Evolutionary conservation across 75 land plant genomes (phyloP).

Genomic region (Picea sitchensis): DNA sequence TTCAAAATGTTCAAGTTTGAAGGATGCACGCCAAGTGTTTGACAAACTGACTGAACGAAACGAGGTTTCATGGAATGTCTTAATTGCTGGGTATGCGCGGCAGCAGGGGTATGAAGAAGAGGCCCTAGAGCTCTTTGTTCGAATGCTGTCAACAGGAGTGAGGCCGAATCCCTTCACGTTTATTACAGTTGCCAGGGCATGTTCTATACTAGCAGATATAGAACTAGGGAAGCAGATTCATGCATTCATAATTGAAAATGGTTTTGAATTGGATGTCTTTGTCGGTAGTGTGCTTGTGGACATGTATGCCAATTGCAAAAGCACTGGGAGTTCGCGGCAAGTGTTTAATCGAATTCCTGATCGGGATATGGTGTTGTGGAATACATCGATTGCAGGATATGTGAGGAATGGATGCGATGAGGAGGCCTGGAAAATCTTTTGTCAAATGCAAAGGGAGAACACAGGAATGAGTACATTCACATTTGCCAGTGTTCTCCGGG

Average conservation of each 20-base stretch:
- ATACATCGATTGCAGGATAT: not conserved
- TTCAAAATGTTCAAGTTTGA: slow-evolving; percentile 37
- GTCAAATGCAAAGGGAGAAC: slow-evolving; percentile 28
- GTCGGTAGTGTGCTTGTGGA: slow-evolving; percentile 7
- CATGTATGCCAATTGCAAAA: not conserved
- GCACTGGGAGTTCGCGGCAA: too few species aligned
- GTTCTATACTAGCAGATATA: not conserved
- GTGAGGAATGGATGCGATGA: not conserved
- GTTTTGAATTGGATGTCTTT: not conserved
- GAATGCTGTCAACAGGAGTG: slow-evolving; percentile 16
- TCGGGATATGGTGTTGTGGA: not conserved
- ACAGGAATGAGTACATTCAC: slow-evolving; percentile 41
- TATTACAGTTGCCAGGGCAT: not conserved
- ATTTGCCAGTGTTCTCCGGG: slow-evolving; percentile 42
- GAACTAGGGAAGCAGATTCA: not conserved
- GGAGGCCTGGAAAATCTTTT: slow-evolving; percentile 40
- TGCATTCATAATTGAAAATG: not conserved
- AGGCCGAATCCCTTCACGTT: not conserved
- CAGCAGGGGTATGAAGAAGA: slow-evolving; percentile 25
- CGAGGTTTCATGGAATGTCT: slow-evolving; percentile 53
- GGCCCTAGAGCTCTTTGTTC: not conserved
- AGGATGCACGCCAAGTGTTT: slow-evolving; percentile 42
- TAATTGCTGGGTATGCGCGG: slow-evolving; percentile 60
- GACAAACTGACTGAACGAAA: slow-evolving; percentile 30
- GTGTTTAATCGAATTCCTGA: too few species aligned